Evolutionary conservation across 352 stramenopile genomes (phyloP), one percentile per base, ranked within the genome.

Genomic region (Pythium brachiatum): DNA sequence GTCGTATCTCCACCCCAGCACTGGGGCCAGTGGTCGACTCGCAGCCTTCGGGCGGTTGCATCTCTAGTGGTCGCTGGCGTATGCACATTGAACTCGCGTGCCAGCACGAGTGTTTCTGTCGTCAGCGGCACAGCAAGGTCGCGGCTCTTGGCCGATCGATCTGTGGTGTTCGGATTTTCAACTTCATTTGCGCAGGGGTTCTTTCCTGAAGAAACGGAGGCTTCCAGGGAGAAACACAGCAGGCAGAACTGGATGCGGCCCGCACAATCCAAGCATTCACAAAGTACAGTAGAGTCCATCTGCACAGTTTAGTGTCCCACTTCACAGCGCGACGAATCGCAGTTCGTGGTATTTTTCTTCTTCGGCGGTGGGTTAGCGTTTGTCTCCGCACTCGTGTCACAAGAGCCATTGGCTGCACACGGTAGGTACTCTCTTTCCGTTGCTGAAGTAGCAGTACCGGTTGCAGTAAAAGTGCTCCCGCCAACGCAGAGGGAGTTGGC

Each of bases 311-410:
- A 34, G 29, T 34, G 5, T 34, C 9, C 5, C 5, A 34, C 13
- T 4, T 41, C 34, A 41, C 3, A 41, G 1, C 0, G 15, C 9
- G 9, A 41, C 34, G 34, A 41, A 41, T 41, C 31, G 15, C 3
- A 18, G 1, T 34, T 0, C 3, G 15, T 18, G 15, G 6, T n/a
- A 18, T n/a, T 2, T 41, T 9, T 41, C n/a, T 41, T 41, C 34
- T 0, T 13, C 5, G 11, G 15, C 34, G 20, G 20, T 48, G 41
- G 12, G 41, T 48, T 48, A 26, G n/a, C 7, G 8, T 26, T 48
- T 48, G 41, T 27, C n/a, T 48, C 41, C n/a, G n/a, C 41, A 48
- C 41, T 27, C 41, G 41, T 48, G 41, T 48, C 41, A 26, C 41
- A 48, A 48, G 41, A 4, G 11, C 7, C 41, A 18, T 13, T 48